Percentiles rank a stretch among this genome's conserved stretches.
Evolutionary conservation across 2,329 filamentous ascomycete genomes (phyloP).

Genomic region (Sarocladium kiliense): DNA sequence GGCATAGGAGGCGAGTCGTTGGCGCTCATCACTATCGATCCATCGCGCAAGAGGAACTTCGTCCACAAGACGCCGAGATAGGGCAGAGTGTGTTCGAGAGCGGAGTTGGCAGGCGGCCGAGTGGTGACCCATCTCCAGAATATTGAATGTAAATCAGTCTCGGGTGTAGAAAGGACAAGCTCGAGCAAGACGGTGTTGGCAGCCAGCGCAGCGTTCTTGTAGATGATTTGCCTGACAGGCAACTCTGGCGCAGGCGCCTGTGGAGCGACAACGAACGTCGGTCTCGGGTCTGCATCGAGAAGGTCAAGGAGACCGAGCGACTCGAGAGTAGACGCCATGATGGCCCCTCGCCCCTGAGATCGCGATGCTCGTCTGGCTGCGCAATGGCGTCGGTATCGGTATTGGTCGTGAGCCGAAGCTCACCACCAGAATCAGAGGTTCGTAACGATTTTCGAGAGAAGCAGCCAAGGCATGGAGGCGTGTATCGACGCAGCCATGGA

Average conservation of each 20-base stretch:
- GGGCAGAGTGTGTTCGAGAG: constrained; percentile 20
- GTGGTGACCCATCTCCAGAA: constrained; percentile 36
- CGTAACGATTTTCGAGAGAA: neutral
- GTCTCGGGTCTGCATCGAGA: constrained; percentile 34
- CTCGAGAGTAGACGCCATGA: constrained; percentile 11
- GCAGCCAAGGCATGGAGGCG: neutral
- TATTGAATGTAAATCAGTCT: constrained; percentile 22
- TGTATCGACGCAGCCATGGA: neutral
- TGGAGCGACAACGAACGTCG: constrained; percentile 32
- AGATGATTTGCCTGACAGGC: constrained; percentile 18
- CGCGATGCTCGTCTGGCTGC: neutral
- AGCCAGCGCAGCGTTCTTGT: constrained; percentile 33
- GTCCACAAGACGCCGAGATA: constrained; percentile 32
- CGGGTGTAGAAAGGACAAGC: constrained; percentile 23
- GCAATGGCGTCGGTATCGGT: neutral
- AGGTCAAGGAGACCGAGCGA: constrained; percentile 32
- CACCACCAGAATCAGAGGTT: neutral
- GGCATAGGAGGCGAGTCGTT: constrained; percentile 28
- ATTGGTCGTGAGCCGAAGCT: neutral
- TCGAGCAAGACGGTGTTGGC: constrained; percentile 24
- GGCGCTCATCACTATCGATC: constrained; percentile 34
- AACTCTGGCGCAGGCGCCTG: neutral
- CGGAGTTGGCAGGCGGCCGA: constrained; percentile 11
- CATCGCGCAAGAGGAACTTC: constrained; percentile 24
- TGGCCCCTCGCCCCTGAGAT: neutral